phyloP scores from a whole-genome alignment of 768 basidiomycete genomes.

The Rhodotorula paludigena region DNA sequence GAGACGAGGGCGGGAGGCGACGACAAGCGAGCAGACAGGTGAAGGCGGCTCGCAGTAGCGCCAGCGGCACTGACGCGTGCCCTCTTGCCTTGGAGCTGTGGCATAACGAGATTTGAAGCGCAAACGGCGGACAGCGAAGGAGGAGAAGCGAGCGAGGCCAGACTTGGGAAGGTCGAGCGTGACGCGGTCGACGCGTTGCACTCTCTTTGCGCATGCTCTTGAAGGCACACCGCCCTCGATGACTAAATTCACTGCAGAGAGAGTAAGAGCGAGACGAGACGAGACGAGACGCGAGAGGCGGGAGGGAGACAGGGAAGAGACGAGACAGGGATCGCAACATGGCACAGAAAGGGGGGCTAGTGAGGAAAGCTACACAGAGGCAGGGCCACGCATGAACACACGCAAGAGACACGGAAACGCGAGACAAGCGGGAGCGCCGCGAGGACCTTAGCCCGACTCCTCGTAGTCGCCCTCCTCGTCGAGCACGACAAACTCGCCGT shows the following conservation, averaged over 20 bases:
- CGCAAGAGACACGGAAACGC: not conserved
- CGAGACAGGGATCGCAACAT: not conserved
- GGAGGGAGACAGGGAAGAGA: not conserved
- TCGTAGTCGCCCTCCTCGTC: not conserved
- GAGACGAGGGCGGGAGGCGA: not conserved
- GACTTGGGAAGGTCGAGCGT: not conserved
- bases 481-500: conserved; percentile 31
- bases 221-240: not conserved
- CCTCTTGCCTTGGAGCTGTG: not conserved
- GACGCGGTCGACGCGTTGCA: too few relatives aligned
- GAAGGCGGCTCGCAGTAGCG: too few relatives aligned
- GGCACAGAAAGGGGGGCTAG: not conserved
- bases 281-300: not conserved
- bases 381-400: not conserved
- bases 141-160: too few relatives aligned
- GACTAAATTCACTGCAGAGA: not conserved
- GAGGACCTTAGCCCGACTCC: not conserved
- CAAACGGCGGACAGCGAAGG: not conserved
- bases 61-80: not conserved
- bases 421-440: not conserved
- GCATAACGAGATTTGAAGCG: not conserved
- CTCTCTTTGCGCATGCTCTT: too few relatives aligned
- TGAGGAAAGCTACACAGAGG: not conserved
- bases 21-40: not conserved
- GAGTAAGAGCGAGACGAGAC: not conserved